Evolutionary conservation across 23 red algal species (phyloP), one percentile per base, ranked within the genome.

Genomic region (Gracilaria domingensis): DNA sequence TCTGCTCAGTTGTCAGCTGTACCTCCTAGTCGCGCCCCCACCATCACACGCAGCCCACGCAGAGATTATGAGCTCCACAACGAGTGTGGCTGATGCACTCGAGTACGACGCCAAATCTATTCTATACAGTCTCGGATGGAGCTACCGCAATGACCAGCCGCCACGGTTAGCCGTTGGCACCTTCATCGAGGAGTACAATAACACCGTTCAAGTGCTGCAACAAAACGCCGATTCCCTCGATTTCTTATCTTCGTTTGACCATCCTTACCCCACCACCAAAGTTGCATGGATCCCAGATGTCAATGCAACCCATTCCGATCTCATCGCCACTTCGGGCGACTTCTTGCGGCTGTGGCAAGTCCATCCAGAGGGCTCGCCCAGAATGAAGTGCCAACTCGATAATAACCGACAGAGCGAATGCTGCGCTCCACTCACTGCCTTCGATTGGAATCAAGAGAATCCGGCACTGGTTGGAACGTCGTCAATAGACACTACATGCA

Each of bases 401-500:
- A 87, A 80, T 72, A 94, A 95, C 81, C 82, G 59, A 20, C 80
- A 84, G 48, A 81, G 59, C 54, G 96, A 95, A 83, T 95, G 87
- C 74, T 93, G 86, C 77, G 97, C 97, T 38, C 97, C 97, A 2
- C 87, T 96, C 55, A 99, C 97, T 23, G 75, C 93, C 39, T 94
- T 99, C 62, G 97, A 99, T 66, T 99, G 97, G 97, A 96, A 96
- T 78, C 78, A 94, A 69, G 91, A 85, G 32, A 90, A 99, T 59
- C 89, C 83, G 16, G 58, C 89, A 12, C 58, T 93, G 8, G 38
- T 99, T 36, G 94, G 93, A 48, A 95, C 87, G 0, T 93, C 93
- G 16, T 99, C 93, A 23, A 94, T 99, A 28, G 97, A 99, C 66
- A 99, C 97, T 16, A 99, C 97, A 13, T 95, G 93, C 75, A 95